Base-by-base conservation (phyloP, 495 filamentous ascomycete genomes). In the Pseudoneurospora amorphoporcata region DNA sequence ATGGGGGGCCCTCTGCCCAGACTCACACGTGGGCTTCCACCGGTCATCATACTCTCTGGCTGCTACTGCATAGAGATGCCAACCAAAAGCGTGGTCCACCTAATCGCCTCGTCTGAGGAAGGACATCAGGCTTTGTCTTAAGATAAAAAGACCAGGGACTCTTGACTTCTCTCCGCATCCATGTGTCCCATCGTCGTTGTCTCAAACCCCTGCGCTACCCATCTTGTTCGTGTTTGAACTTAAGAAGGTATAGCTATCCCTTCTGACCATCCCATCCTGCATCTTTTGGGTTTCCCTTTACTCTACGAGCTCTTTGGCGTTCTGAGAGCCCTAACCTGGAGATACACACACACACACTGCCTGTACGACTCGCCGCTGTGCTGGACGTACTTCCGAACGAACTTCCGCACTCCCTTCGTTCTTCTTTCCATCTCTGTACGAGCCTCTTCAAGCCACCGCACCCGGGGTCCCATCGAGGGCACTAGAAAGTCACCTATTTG, bases 131-230 rank as follows among this genome's bases (percentile, higher is more conserved):
- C 71, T 71, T 35, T 70, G 72, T 72, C 73, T 69, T 72, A 47
- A 72, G 72, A 73, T 72, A 73, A 76, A 80, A 80, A 75, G 75
- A 76, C 77, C 71, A 43, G 75, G 73, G 74, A 74, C 72, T 71
- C 70, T 80, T 73, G 73, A 79, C 68, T 69, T 77, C 70, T 76
- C 73, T 74, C 77, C 71, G 76, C 77, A 72, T 73, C 75, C 76
- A 76, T 76, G 73, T 79, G 72, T 73, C 72, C 75, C 76, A 74
- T 75, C 42, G 75, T 75, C 70, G 71, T 77, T 81, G 79, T 80
- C 79, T 81, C 77, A 80, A 77, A 81, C 40, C 71, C 72, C 76
- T 80, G 79, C 79, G 72, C 77, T 72, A 81, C 79, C 72, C 39
- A 70, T 53, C 70, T 70, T 70, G 68, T 65, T 72, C 68, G 69